Evolutionary conservation across 2,329 filamentous ascomycete species (phyloP).

Genomic region (Fusarium sp.): DNA sequence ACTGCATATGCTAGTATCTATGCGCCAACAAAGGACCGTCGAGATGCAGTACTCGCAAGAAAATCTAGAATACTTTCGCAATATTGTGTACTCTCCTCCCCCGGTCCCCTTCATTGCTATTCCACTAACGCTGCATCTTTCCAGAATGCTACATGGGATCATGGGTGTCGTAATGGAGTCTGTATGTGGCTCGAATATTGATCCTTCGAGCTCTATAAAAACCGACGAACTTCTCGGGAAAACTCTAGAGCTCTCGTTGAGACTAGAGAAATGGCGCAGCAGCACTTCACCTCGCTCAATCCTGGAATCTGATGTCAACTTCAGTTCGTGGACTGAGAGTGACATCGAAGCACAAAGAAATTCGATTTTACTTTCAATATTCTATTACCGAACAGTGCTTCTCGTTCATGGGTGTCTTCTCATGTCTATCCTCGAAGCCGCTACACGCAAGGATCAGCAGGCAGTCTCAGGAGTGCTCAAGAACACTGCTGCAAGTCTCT

Average conservation of each 20-base stretch:
- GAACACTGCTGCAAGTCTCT: constrained; percentile 30
- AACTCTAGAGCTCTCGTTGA: constrained; percentile 33
- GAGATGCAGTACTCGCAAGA: constrained; percentile 12
- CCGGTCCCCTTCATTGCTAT: no score
- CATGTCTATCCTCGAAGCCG: constrained; percentile 27
- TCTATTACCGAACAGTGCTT: constrained; percentile 48
- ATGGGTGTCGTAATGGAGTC: constrained; percentile 33
- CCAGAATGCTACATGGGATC: constrained; percentile 35
- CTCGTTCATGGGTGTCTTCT: constrained; percentile 18
- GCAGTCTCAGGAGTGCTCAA: constrained; percentile 16
- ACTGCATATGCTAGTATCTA: constrained; percentile 5
- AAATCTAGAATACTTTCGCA: constrained; percentile 29
- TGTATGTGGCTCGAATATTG: constrained; percentile 37
- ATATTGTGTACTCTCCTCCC: constrained; percentile 23
- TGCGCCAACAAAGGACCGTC: neutral
- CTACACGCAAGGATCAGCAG: constrained; percentile 4
- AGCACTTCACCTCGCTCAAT: constrained; percentile 7
- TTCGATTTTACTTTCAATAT: constrained; percentile 56
- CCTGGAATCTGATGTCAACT: constrained; percentile 9
- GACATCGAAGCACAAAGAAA: constrained; percentile 20
- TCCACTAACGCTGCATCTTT: neutral
- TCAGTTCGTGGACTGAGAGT: constrained; percentile 4
- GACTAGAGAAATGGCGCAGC: constrained; percentile 31
- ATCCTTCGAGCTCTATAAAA: constrained; percentile 4
- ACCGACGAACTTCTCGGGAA: constrained; percentile 27